These are phyloP conservation scores for Oxyria digyna DNA, from an alignment of 148 eudicot genomes.

Conservation along the genomic window DNA sequence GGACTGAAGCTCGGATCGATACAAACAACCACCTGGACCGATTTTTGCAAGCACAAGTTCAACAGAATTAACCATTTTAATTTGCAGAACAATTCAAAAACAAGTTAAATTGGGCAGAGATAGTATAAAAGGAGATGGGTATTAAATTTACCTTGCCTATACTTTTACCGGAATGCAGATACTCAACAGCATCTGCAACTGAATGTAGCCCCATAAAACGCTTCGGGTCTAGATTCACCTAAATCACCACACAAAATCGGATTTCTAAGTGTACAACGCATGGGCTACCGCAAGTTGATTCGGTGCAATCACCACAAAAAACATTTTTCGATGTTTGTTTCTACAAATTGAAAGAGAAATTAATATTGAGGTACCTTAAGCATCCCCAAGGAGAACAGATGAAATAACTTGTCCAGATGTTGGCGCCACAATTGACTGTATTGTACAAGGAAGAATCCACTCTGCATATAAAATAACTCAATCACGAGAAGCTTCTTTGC, in stretches of 20 bases:
- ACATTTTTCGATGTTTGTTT: not conserved
- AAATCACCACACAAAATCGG: constrained; percentile 9
- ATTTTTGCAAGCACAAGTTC: too few relatives aligned
- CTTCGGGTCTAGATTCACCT: constrained; percentile 75
- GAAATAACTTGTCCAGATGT: too few relatives aligned
- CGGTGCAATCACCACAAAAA: not conserved
- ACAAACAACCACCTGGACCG: too few relatives aligned
- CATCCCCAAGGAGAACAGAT: constrained; percentile 60
- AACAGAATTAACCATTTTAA: too few relatives aligned
- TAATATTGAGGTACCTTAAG: constrained; percentile 51
- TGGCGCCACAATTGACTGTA: constrained; percentile 72
- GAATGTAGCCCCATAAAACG: constrained; percentile 53
- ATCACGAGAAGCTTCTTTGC: not conserved
- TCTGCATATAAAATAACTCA: constrained; percentile 23
- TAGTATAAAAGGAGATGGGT: too few relatives aligned
- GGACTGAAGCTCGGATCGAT: too few relatives aligned
- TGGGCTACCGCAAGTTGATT: too few relatives aligned
- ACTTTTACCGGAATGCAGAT: too few relatives aligned
- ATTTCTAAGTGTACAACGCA: not conserved
- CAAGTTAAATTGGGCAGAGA: too few relatives aligned
- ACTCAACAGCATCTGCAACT: too few relatives aligned
- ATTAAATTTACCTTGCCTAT: too few relatives aligned
- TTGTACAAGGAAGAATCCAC: constrained; percentile 86
- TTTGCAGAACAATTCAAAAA: too few relatives aligned
- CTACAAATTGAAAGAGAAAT: not conserved